Conservation (phyloP, 805 yeast genomes). For the Teunomyces tritomae region DNA sequence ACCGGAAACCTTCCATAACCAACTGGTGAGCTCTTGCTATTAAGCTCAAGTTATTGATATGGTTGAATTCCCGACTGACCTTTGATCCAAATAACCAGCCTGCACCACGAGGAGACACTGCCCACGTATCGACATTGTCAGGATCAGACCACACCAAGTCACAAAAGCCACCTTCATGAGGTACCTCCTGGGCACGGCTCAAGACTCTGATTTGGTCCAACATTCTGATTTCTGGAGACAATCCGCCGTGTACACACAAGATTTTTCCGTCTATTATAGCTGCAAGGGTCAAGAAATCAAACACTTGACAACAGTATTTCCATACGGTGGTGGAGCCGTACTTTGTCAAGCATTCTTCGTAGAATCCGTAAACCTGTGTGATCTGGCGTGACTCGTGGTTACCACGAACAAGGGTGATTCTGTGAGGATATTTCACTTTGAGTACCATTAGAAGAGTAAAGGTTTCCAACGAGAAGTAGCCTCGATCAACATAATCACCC, state of each 20-base stretch:
- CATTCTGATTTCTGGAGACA: slow-evolving; percentile 96
- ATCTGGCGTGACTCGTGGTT: slow-evolving; percentile 96
- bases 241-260: slow-evolving; percentile 95
- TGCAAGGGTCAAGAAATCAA: slow-evolving; percentile 89
- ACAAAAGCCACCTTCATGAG: slow-evolving; percentile 98
- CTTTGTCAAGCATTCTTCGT: slow-evolving; percentile 90
- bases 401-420: slow-evolving; percentile 92
- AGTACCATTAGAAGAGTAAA: slow-evolving; percentile 91
- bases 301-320: slow-evolving; percentile 95
- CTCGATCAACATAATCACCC: slow-evolving; percentile 97
- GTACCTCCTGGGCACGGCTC: slow-evolving; percentile 96
- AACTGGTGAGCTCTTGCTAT: slow-evolving; percentile 97
- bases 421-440: slow-evolving; percentile 81
- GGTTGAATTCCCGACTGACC: slow-evolving; percentile 94
- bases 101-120: slow-evolving; percentile 96
- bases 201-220: slow-evolving; percentile 92
- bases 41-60: slow-evolving; percentile 81
- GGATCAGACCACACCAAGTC: slow-evolving; percentile 98
- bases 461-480: slow-evolving; percentile 93
- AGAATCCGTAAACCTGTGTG: slow-evolving; percentile 98
- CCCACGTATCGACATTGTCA: slow-evolving; percentile 97
- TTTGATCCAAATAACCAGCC: slow-evolving; percentile 96
- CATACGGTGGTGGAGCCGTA: slow-evolving; percentile 94
- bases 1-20: slow-evolving; percentile 97
- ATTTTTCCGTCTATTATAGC: slow-evolving; percentile 95